Conservation (phyloP, 2,329 filamentous ascomycete species). For the Uncinocarpus reesii region DNA sequence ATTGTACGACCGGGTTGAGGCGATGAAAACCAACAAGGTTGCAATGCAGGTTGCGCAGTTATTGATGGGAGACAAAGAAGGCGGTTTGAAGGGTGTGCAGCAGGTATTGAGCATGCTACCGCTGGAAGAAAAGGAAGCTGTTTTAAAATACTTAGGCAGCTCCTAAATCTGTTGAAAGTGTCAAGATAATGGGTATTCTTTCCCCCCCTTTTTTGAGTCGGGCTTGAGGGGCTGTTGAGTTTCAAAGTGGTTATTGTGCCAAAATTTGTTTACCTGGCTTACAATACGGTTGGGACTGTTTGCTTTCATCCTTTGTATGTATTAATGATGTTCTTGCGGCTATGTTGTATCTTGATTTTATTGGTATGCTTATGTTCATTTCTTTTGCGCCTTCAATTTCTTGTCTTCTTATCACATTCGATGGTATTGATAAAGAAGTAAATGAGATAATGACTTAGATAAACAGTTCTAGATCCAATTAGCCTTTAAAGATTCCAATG, state of each 20-base stretch:
- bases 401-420: neutral
- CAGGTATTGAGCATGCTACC: conserved; percentile 79
- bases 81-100: conserved; percentile 72
- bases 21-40: conserved; percentile 65
- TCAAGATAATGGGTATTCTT: neutral
- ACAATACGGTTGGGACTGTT: neutral
- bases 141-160: conserved; percentile 48
- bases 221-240: neutral
- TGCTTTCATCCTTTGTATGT: neutral
- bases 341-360: neutral
- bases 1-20: conserved; percentile 74
- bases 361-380: too few relatives aligned
- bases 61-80: conserved; percentile 55
- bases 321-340: neutral
- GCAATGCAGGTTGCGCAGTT: conserved; percentile 60
- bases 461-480: too few relatives aligned
- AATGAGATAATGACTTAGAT: neutral
- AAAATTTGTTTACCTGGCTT: neutral
- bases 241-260: too few relatives aligned
- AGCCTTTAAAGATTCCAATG: too few relatives aligned
- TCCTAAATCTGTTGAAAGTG: neutral
- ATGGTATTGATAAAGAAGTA: neutral
- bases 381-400: neutral
- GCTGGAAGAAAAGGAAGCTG: conserved; percentile 74
- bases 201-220: neutral